phyloP scores from a whole-genome alignment of 805 yeast species.

The Cyberlindnera japonica region DNA sequence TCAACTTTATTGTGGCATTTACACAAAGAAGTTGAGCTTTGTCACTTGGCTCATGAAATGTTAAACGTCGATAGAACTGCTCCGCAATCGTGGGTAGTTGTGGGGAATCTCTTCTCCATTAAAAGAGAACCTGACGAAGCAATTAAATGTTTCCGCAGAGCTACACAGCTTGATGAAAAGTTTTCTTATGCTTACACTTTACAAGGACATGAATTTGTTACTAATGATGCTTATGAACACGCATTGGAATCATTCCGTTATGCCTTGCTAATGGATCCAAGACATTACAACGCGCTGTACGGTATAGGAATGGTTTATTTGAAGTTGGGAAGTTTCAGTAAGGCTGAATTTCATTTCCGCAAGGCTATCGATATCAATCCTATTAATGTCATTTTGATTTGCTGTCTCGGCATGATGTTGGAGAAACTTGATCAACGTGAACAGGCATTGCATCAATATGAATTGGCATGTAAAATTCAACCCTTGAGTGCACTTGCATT shows the following conservation, averaged over 20 bases:
- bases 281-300: conserved; percentile 92
- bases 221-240: conserved; percentile 85
- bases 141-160: conserved; percentile 77
- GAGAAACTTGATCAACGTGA: conserved; percentile 69
- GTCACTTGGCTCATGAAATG: conserved; percentile 80
- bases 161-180: conserved; percentile 60
- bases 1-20: conserved; percentile 93
- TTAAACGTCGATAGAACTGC: conserved; percentile 58
- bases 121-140: conserved; percentile 87
- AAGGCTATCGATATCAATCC: conserved; percentile 90
- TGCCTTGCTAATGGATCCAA: conserved; percentile 70
- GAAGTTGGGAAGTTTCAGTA: conserved; percentile 76
- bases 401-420: conserved; percentile 91
- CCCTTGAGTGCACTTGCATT: conserved; percentile 83
- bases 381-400: conserved; percentile 79
- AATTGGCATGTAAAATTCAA: conserved; percentile 76
- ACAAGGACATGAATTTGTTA: conserved; percentile 87
- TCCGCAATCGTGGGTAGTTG: conserved; percentile 87
- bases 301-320: conserved; percentile 94
- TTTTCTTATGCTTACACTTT: conserved; percentile 89
- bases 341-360: conserved; percentile 82
- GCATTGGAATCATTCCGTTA: conserved; percentile 80
- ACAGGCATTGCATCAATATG: conserved; percentile 77
- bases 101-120: conserved; percentile 85
- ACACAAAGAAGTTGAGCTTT: conserved; percentile 71